Conservation (phyloP, 2,329 filamentous ascomycete species). For the Alternaria rosae region DNA sequence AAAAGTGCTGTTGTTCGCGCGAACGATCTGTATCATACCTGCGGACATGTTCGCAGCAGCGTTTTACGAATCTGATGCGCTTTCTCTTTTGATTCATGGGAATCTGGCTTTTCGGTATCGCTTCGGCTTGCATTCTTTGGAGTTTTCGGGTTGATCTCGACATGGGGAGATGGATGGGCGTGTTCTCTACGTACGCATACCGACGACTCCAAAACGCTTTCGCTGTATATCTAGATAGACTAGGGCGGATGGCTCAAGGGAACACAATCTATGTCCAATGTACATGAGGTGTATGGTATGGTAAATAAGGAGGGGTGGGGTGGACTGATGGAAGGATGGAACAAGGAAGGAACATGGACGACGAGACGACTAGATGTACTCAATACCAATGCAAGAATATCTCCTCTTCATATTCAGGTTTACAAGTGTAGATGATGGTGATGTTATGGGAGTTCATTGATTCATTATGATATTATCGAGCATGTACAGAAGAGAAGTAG, state of each 20-base stretch:
- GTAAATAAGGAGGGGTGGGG: neutral
- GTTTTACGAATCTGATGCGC: neutral
- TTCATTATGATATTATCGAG: too few relatives aligned
- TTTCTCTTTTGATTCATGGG: neutral
- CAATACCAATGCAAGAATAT: conserved; percentile 18
- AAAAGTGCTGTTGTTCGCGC: neutral
- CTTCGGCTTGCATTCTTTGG: conserved; percentile 2
- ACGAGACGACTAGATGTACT: conserved; percentile 13
- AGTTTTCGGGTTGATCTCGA: neutral
- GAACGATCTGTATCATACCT: conserved; percentile 2
- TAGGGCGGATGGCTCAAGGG: neutral
- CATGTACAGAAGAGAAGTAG: too few relatives aligned
- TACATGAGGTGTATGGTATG: neutral
- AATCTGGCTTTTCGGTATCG: neutral
- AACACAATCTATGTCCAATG: neutral
- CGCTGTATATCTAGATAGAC: neutral
- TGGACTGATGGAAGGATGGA: neutral
- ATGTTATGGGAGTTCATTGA: too few relatives aligned
- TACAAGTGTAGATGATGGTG: too few relatives aligned
- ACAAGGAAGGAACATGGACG: neutral
- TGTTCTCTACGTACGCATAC: neutral
- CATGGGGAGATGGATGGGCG: neutral
- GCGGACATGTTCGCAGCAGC: neutral
- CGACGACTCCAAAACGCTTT: neutral
- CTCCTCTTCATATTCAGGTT: conserved; percentile 16